Conservation (phyloP, 331 rosid species). For the Rhamnella rubrinervis region DNA sequence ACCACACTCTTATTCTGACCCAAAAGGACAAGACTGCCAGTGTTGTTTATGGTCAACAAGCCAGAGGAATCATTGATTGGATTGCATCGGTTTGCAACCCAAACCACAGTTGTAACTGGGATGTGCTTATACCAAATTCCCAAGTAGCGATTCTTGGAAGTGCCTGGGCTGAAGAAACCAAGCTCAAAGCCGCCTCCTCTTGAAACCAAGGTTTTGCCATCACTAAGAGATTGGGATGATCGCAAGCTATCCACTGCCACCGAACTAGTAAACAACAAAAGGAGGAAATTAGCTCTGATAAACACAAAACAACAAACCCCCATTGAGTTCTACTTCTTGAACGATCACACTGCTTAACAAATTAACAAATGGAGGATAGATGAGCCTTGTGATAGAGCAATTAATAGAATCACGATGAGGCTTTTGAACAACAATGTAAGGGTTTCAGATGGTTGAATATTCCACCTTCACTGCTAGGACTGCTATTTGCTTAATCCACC, state of each 20-base stretch:
- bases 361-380: not conserved
- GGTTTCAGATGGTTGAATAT: too few relatives aligned
- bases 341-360: too few relatives aligned
- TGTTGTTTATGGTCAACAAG: slow-evolving; percentile 37
- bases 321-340: not conserved
- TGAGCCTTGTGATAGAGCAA: too few relatives aligned
- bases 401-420: too few relatives aligned
- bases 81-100: slow-evolving; percentile 54
- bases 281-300: not conserved
- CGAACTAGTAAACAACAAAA: not conserved
- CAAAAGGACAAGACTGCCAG: slow-evolving; percentile 36
- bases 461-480: too few relatives aligned
- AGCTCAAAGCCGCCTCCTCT: slow-evolving; percentile 30
- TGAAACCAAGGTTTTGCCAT: slow-evolving; percentile 49
- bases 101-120: slow-evolving; percentile 49
- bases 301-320: not conserved
- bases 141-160: slow-evolving; percentile 43
- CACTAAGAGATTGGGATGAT: slow-evolving; percentile 21
- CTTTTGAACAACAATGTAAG: too few relatives aligned
- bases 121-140: slow-evolving; percentile 67
- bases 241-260: not conserved
- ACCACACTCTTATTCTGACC: slow-evolving; percentile 34
- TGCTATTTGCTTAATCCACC: too few relatives aligned
- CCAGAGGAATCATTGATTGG: slow-evolving; percentile 50
- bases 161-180: slow-evolving; percentile 60